A percentile compares a stretch with the other conserved stretches of the same genome.
Evolutionary conservation across 352 stramenopile genomes (phyloP).

Genomic region (Phytophthora pseudosyringae): DNA sequence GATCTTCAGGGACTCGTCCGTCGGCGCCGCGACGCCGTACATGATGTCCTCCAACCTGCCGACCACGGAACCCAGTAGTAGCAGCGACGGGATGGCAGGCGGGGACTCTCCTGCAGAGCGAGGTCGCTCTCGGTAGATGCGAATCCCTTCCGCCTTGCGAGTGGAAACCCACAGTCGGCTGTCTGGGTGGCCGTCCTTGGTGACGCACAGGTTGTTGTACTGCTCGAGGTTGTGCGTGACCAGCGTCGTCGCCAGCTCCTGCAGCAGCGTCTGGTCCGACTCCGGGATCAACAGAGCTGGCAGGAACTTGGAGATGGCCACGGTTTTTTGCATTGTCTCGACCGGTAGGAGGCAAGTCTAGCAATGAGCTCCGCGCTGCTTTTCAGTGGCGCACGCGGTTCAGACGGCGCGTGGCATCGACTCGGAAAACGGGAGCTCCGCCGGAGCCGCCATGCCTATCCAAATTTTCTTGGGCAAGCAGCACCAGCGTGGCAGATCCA

Average conservation of each 20-base stretch:
- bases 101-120: neutral
- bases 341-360: slow-evolving; percentile 4
- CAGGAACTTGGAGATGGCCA: slow-evolving; percentile 37
- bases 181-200: slow-evolving; percentile 39
- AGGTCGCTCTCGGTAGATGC: slow-evolving; percentile 40
- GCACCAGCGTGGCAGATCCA: slow-evolving; percentile 19
- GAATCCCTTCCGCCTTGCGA: slow-evolving; percentile 32
- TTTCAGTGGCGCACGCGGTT: slow-evolving; percentile 1
- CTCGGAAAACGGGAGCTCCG: neutral
- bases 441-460: slow-evolving; percentile 12
- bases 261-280: slow-evolving; percentile 29
- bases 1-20: slow-evolving; percentile 42
- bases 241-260: slow-evolving; percentile 33
- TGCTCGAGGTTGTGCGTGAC: slow-evolving; percentile 40
- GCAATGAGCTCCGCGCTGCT: slow-evolving; percentile 19
- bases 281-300: slow-evolving; percentile 36
- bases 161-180: slow-evolving; percentile 35
- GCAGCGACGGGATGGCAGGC: slow-evolving; percentile 35
- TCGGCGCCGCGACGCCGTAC: slow-evolving; percentile 36
- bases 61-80: slow-evolving; percentile 36
- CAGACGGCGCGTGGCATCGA: neutral
- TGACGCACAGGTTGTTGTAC: slow-evolving; percentile 35
- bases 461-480: slow-evolving; percentile 14
- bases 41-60: slow-evolving; percentile 47
- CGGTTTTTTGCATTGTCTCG: slow-evolving; percentile 32